These are phyloP conservation scores for Neurospora sp. DNA, from an alignment of 495 filamentous ascomycete genomes.

Conservation along the genomic window DNA sequence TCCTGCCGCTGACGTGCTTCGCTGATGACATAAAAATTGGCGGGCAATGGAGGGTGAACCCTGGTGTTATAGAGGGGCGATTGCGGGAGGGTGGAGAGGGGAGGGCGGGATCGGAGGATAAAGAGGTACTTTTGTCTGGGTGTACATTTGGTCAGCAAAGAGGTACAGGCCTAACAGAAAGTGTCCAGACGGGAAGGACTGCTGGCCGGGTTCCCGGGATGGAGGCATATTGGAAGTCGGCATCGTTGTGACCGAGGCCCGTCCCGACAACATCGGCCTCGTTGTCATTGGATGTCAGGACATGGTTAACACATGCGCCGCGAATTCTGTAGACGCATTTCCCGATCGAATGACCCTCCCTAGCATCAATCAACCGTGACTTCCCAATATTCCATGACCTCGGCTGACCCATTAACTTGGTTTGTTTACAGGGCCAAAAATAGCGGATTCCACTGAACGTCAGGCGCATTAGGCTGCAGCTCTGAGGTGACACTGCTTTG, in stretches of 20 bases:
- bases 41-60: background rate
- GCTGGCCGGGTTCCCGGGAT: background rate
- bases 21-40: background rate
- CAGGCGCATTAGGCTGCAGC: background rate
- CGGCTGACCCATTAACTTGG: too few species aligned
- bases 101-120: background rate
- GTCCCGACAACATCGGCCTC: background rate
- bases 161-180: background rate
- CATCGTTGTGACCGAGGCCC: background rate
- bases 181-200: background rate
- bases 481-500: background rate
- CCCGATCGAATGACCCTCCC: too few species aligned
- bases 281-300: too few species aligned
- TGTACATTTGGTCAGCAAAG: accelerated
- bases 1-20: background rate
- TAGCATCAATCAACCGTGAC: too few species aligned
- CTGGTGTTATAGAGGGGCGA: background rate
- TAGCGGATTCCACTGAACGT: background rate
- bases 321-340: too few species aligned
- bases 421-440: background rate
- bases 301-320: too few species aligned
- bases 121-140: background rate
- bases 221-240: background rate
- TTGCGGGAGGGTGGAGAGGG: background rate
- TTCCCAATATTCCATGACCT: too few species aligned